phyloP scores from a whole-genome alignment of 352 stramenopile genomes.

The Pythium dissimile region DNA sequence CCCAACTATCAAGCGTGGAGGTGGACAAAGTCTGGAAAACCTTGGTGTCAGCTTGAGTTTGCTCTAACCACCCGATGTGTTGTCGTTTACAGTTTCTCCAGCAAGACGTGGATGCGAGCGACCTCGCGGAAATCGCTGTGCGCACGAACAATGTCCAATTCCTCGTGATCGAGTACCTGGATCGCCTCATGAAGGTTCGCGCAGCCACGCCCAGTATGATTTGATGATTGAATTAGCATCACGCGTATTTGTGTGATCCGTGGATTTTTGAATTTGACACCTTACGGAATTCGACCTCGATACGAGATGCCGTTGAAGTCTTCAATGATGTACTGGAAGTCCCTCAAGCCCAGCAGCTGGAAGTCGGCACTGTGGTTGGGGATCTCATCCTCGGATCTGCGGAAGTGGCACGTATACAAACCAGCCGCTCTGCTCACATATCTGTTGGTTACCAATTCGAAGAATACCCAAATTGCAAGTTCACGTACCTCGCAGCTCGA shows the following conservation, averaged over 20 bases:
- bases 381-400: slow-evolving; percentile 54
- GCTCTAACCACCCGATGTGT: too few species aligned
- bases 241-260: not conserved
- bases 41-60: too few species aligned
- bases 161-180: slow-evolving; percentile 57
- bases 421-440: slow-evolving; percentile 50
- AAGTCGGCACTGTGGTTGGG: slow-evolving; percentile 78
- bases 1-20: slow-evolving; percentile 53
- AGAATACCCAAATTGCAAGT: too few species aligned
- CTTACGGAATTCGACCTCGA: slow-evolving; percentile 22
- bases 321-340: slow-evolving; percentile 70
- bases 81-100: slow-evolving; percentile 26
- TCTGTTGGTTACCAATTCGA: too few species aligned
- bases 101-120: slow-evolving; percentile 25
- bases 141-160: slow-evolving; percentile 56
- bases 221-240: not conserved
- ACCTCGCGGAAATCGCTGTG: slow-evolving; percentile 55
- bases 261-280: too few species aligned
- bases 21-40: too few species aligned
- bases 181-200: slow-evolving; percentile 28
- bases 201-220: not conserved
- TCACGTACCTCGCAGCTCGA: slow-evolving; percentile 53
- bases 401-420: slow-evolving; percentile 62
- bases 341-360: slow-evolving; percentile 47
- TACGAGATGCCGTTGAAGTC: slow-evolving; percentile 80